These are phyloP conservation scores for Phytophthora melonis DNA, from an alignment of 352 stramenopile genomes.

Conservation along the genomic window DNA sequence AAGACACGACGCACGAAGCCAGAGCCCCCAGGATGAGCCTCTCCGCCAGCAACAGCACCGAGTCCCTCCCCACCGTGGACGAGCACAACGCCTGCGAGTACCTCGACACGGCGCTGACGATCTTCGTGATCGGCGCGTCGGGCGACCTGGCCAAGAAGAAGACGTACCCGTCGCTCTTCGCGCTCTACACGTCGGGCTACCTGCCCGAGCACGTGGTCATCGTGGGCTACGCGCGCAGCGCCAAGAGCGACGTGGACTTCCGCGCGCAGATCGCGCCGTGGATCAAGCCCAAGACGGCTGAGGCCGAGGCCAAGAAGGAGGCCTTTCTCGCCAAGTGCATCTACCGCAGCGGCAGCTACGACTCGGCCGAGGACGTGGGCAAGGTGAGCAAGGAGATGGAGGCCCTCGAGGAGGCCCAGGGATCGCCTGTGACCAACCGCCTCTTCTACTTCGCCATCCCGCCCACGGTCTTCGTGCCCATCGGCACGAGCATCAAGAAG, in stretches of 20 bases:
- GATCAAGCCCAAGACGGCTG: conserved; percentile 64
- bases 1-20: conserved; percentile 31
- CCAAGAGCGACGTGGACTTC: conserved; percentile 89
- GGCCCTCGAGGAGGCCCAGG: conserved; percentile 61
- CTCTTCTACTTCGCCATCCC: conserved; percentile 98
- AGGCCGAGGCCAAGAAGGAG: conserved; percentile 67
- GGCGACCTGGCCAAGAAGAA: conserved; percentile 93
- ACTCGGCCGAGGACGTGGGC: conserved; percentile 83
- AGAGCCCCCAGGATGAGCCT: conserved; percentile 47
- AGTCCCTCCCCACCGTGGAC: conserved; percentile 32
- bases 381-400: conserved; percentile 81
- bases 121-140: conserved; percentile 90
- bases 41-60: conserved; percentile 34
- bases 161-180: conserved; percentile 93
- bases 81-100: conserved; percentile 77
- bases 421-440: conserved; percentile 70
- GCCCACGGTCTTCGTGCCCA: conserved; percentile 96
- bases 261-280: conserved; percentile 74
- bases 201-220: conserved; percentile 87
- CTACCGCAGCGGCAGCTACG: conserved; percentile 85
- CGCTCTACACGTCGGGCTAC: conserved; percentile 82
- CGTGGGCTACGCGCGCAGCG: conserved; percentile 85
- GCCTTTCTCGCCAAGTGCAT: conserved; percentile 82
- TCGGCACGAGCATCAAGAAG: conserved; percentile 93
- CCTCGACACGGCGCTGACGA: conserved; percentile 71